phyloP scores from a whole-genome alignment of 768 basidiomycete species.

The Clitopilus hobsonii region DNA sequence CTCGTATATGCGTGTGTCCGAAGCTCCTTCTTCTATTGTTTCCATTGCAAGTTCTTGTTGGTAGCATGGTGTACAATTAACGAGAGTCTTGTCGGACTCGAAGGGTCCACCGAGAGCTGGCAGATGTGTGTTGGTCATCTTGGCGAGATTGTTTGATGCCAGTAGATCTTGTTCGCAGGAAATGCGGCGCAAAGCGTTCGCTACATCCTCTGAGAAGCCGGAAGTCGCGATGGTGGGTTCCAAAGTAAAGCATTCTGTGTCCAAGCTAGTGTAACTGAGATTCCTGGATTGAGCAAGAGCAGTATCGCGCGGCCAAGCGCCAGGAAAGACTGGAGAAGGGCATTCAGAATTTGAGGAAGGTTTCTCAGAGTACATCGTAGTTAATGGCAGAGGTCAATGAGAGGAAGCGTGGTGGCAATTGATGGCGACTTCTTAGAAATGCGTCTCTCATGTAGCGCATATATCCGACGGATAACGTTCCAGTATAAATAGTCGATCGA shows the following conservation, averaged over 20 bases:
- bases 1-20: background rate
- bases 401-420: too few relatives aligned
- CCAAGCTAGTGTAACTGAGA: background rate
- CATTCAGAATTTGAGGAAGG: conserved; percentile 14
- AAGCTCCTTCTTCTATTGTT: background rate
- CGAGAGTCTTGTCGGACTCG: background rate
- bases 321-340: conserved; percentile 32
- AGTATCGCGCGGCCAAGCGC: conserved; percentile 36
- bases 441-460: background rate
- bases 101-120: background rate
- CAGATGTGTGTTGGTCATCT: background rate
- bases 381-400: conserved; percentile 2
- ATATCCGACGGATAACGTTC: background rate
- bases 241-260: background rate
- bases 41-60: background rate
- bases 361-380: conserved; percentile 4
- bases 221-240: background rate
- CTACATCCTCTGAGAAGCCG: background rate
- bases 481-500: background rate
- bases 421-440: too few relatives aligned
- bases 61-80: background rate
- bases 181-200: background rate
- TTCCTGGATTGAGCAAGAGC: conserved; percentile 3
- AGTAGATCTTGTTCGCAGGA: background rate
- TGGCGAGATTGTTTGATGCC: background rate